These are phyloP conservation scores for Leccinum subtestaceum DNA, from an alignment of 768 basidiomycete genomes.

Conservation along the genomic window DNA sequence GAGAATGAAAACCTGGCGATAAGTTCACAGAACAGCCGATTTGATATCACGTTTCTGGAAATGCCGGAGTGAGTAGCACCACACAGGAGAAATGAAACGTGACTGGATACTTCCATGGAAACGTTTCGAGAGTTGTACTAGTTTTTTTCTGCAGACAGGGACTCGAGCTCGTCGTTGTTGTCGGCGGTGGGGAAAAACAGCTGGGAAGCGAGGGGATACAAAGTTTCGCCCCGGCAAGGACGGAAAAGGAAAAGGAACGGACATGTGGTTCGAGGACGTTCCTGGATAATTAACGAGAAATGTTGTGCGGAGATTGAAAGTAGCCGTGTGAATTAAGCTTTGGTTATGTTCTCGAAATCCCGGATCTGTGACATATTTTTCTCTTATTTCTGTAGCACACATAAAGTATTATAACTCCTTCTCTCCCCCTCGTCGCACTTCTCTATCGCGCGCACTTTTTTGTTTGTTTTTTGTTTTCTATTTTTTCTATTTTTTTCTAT, in stretches of 20 bases:
- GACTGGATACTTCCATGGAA: slow-evolving; percentile 24
- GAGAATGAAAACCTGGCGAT: slow-evolving; percentile 29
- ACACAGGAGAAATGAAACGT: slow-evolving; percentile 22
- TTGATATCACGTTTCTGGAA: slow-evolving; percentile 35
- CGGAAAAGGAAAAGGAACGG: slow-evolving; percentile 21
- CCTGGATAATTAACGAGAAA: slow-evolving; percentile 32
- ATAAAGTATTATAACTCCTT: slow-evolving; percentile 30
- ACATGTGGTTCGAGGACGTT: slow-evolving; percentile 29
- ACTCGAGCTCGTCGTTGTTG: neutral
- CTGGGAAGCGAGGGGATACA: slow-evolving; percentile 13
- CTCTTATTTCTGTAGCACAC: slow-evolving; percentile 35
- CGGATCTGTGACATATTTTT: slow-evolving; percentile 41
- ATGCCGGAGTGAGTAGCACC: slow-evolving; percentile 17
- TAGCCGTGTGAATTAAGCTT: slow-evolving; percentile 34
- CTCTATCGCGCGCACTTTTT: slow-evolving; percentile 6
- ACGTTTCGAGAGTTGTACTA: slow-evolving; percentile 4
- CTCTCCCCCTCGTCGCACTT: slow-evolving; percentile 15
- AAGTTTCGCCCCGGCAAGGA: slow-evolving; percentile 18
- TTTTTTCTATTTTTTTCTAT: neutral
- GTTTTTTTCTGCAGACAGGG: neutral
- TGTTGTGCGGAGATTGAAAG: slow-evolving; percentile 34
- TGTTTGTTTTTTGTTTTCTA: slow-evolving; percentile 3
- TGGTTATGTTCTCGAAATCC: slow-evolving; percentile 40
- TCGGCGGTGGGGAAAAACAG: neutral
- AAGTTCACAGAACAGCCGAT: slow-evolving; percentile 30